phyloP scores from a whole-genome alignment of 2,329 filamentous ascomycete species.

The Penicillium concentricum region DNA sequence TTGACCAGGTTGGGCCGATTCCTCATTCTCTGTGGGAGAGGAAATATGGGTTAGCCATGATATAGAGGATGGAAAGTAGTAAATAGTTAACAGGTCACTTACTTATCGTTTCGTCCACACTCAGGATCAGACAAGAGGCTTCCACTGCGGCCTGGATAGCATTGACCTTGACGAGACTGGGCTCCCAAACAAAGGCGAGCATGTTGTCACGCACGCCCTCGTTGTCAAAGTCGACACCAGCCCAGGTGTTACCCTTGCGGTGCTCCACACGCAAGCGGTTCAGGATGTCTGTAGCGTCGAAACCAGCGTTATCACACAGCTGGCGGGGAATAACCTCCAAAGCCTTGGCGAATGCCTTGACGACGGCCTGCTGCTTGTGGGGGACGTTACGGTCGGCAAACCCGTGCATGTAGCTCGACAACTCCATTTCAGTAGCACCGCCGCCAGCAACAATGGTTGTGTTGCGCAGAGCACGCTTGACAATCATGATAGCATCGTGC shows the following conservation, averaged over 20 bases:
- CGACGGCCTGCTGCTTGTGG: conserved; percentile 94
- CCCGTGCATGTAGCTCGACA: conserved; percentile 87
- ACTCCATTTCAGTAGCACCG: conserved; percentile 93
- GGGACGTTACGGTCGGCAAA: conserved; percentile 90
- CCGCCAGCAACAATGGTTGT: conserved; percentile 91
- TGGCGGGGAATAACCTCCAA: conserved; percentile 95
- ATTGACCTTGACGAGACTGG: conserved; percentile 92
- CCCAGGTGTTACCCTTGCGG: conserved; percentile 88
- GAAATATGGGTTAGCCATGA: conserved; percentile 17
- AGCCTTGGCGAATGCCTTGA: conserved; percentile 97
- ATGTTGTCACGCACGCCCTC: conserved; percentile 95
- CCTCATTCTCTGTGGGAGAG: conserved; percentile 69
- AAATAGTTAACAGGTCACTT: conserved; percentile 29
- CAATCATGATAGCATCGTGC: conserved; percentile 99
- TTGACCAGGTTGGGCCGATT: conserved; percentile 81
- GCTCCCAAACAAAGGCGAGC: conserved; percentile 96
- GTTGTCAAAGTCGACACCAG: conserved; percentile 89
- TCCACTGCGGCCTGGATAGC: conserved; percentile 95
- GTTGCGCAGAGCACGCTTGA: conserved; percentile 96
- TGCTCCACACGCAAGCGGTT: conserved; percentile 96
- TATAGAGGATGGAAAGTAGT: neutral
- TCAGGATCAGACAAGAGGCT: conserved; percentile 89
- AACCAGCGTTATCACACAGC: conserved; percentile 96
- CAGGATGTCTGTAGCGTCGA: conserved; percentile 96
- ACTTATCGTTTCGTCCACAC: conserved; percentile 97